Evolutionary conservation across 2,329 filamentous ascomycete species (phyloP).

Genomic region (Neonectria faginata): DNA sequence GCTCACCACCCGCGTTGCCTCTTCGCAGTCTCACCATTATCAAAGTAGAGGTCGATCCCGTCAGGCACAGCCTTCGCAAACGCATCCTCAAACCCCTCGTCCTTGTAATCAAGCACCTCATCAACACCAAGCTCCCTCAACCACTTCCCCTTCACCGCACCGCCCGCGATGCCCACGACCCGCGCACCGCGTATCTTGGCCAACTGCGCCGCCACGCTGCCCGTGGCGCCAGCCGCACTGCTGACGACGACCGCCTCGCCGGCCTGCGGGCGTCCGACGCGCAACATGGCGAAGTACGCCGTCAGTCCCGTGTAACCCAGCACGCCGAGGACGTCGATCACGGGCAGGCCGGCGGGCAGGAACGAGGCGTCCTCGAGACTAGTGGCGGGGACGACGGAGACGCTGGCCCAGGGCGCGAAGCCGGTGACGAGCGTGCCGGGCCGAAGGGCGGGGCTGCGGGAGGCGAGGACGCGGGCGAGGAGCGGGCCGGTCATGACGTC

Average conservation of each 20-base stretch:
- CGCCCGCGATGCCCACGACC: slow-evolving; percentile 75
- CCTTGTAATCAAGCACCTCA: slow-evolving; percentile 76
- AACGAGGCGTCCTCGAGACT: slow-evolving; percentile 55
- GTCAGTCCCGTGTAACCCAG: slow-evolving; percentile 77
- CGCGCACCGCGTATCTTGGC: slow-evolving; percentile 75
- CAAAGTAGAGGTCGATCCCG: slow-evolving; percentile 77
- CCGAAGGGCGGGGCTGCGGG: slow-evolving; percentile 64
- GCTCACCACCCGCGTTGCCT: not conserved
- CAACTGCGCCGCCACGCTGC: slow-evolving; percentile 81
- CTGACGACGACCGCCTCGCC: slow-evolving; percentile 83
- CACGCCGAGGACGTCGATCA: slow-evolving; percentile 67
- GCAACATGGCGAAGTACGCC: slow-evolving; percentile 80
- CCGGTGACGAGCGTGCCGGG: slow-evolving; percentile 69
- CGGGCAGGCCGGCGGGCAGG: slow-evolving; percentile 59
- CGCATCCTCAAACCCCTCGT: slow-evolving; percentile 67
- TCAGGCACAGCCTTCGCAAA: slow-evolving; percentile 69
- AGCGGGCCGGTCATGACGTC: slow-evolving; percentile 74
- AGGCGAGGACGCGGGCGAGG: slow-evolving; percentile 70
- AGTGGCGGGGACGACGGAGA: slow-evolving; percentile 69
- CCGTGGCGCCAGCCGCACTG: slow-evolving; percentile 82
- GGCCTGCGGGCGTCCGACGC: slow-evolving; percentile 74
- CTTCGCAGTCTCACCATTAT: slow-evolving; percentile 61
- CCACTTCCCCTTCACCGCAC: slow-evolving; percentile 75
- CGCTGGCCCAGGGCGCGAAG: slow-evolving; percentile 69
- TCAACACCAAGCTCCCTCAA: slow-evolving; percentile 75